These are phyloP conservation scores for Juglanconis oblonga DNA, from an alignment of 2,329 filamentous ascomycete species.

Conservation along the genomic window DNA sequence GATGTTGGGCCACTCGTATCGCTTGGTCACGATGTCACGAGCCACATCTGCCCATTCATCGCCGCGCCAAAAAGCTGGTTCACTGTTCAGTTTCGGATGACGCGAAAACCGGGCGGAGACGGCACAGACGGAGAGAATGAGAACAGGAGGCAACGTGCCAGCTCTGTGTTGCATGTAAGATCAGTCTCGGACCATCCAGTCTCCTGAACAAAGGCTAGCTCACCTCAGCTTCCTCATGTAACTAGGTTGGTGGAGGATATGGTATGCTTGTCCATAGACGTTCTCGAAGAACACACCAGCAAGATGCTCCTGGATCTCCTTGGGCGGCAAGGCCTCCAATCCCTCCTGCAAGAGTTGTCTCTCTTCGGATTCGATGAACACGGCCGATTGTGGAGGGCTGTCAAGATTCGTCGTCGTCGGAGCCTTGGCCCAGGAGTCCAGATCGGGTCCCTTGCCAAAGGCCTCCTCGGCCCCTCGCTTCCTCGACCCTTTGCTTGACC, in stretches of 20 bases:
- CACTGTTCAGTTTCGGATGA: constrained; percentile 74
- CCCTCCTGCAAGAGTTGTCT: constrained; percentile 78
- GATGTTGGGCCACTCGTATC: constrained; percentile 94
- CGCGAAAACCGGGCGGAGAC: constrained; percentile 93
- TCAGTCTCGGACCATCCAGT: constrained; percentile 2
- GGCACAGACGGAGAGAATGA: constrained; percentile 91
- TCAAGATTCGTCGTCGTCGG: constrained; percentile 49
- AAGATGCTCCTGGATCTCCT: constrained; percentile 88
- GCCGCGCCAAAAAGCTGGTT: constrained; percentile 80
- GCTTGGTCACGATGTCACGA: constrained; percentile 79
- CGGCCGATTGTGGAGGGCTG: constrained; percentile 47
- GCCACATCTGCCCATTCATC: constrained; percentile 88
- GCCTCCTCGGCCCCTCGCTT: constrained; percentile 86
- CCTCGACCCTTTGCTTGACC: constrained; percentile 57
- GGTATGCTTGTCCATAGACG: constrained; percentile 92
- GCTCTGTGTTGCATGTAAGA: constrained; percentile 44
- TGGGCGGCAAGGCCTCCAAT: constrained; percentile 73
- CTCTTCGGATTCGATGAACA: constrained; percentile 67
- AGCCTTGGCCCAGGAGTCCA: constrained; percentile 75
- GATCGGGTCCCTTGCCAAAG: constrained; percentile 64
- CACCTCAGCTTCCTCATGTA: constrained; percentile 85
- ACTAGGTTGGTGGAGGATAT: constrained; percentile 92
- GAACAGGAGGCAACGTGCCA: constrained; percentile 79
- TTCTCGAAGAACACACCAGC: constrained; percentile 95
- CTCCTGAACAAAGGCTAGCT: constrained; percentile 26